A percentile compares a stretch with the other conserved stretches of the same genome.
Conservation (phyloP, 371 early-diverging fungal genomes). For the Mortierella sp. region DNA sequence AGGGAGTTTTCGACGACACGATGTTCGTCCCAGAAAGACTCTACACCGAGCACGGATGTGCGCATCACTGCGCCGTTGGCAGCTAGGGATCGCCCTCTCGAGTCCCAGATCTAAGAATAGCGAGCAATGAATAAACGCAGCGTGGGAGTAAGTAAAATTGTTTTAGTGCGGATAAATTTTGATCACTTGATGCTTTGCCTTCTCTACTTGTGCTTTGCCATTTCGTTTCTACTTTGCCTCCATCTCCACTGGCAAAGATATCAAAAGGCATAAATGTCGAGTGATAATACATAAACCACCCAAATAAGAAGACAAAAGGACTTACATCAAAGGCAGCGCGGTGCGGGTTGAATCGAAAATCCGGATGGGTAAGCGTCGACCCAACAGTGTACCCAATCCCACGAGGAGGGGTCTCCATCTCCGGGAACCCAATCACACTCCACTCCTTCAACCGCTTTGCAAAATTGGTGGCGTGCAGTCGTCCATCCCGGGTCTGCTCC, state of each 20-base stretch:
- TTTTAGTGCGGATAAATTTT: not conserved
- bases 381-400: constrained; percentile 71
- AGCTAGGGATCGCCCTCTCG: constrained; percentile 56
- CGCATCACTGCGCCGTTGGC: constrained; percentile 78
- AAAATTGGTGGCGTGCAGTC: constrained; percentile 66
- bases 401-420: constrained; percentile 66
- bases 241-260: not conserved
- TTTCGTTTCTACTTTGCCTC: not conserved
- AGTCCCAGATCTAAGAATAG: constrained; percentile 48
- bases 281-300: too few relatives aligned
- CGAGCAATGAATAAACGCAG: not conserved
- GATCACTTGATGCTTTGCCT: constrained; percentile 4
- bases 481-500: constrained; percentile 62
- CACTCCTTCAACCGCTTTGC: constrained; percentile 64
- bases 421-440: constrained; percentile 65
- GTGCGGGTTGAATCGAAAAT: constrained; percentile 60
- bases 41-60: constrained; percentile 68
- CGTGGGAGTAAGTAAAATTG: not conserved
- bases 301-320: not conserved
- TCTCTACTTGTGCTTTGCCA: too few relatives aligned
- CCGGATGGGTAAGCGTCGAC: constrained; percentile 60
- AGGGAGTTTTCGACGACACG: constrained; percentile 70
- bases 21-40: constrained; percentile 75
- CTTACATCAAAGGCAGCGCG: constrained; percentile 58
- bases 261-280: not conserved